Evolutionary conservation across 768 basidiomycete genomes (phyloP), one percentile per base, ranked within the genome.

Genomic region (Termitomyces sp.): DNA sequence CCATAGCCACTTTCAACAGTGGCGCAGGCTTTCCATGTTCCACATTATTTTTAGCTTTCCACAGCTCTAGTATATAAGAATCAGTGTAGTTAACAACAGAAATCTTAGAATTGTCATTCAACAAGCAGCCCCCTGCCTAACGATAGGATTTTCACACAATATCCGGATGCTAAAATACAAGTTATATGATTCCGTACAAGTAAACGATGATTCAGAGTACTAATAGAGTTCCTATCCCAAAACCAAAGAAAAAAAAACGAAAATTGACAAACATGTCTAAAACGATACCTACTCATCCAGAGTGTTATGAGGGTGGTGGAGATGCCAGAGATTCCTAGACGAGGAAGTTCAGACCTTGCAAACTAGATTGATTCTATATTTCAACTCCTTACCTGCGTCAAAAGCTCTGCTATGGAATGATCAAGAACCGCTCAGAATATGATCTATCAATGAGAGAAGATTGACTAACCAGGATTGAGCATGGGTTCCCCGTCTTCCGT

Each of bases 401-500:
- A 74, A 56, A 87, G 73, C 62, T 87, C 85, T 57, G 83, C 85
- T 82, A 57, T 13, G 66, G 46, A 26, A 61, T 28, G 28, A 30
- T 33, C 16, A 26, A 55, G 5, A 2, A 10, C 28, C 43, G 5
- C 8, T 56, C 63, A 67, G 67, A n/a, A 48, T 26, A 23, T 13
- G 4, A 38, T 48, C 33, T 32, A 44, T 50, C 46, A 47, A 49
- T 49, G 26, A 7, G n/a, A 14, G n/a, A 26, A 23, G 56, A 52
- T 46, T n/a, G 18, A 72, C 81, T 30, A 46, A 87, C 86, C 84
- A 72, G 86, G 83, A 69, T 85, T 84, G 63, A 88, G 70, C 83
- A 87, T 87, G 5, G 84, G 80, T 65, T 82, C 83, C 9, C 82
- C 84, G 66, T 87, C 85, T 66, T 85, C 84, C 2, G 82, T 85